Evolutionary conservation across 2,329 filamentous ascomycete genomes (phyloP).

Genomic region (Arthrobotrys conoides): DNA sequence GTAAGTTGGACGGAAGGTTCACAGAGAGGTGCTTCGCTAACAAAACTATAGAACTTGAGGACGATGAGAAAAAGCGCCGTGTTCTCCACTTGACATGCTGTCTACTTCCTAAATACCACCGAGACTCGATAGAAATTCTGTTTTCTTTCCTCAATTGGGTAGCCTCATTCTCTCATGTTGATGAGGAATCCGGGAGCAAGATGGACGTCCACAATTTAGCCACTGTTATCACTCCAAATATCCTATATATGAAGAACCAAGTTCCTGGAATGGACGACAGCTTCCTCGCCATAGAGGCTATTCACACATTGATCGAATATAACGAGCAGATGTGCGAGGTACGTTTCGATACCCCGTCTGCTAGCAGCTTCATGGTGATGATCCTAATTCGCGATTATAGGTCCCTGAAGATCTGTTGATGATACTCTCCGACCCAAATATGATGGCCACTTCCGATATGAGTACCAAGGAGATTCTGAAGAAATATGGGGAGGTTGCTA

Average conservation of each 20-base stretch:
- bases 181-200: constrained; percentile 96
- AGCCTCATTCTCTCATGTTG: constrained; percentile 95
- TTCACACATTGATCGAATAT: constrained; percentile 89
- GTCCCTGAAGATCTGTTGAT: constrained; percentile 92
- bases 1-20: constrained; percentile 67
- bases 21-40: constrained; percentile 33
- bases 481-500: constrained; percentile 86
- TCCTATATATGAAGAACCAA: constrained; percentile 79
- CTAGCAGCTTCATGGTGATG: not conserved
- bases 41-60: constrained; percentile 75
- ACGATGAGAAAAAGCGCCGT: constrained; percentile 84
- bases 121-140: constrained; percentile 93
- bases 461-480: constrained; percentile 98
- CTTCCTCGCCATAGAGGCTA: constrained; percentile 92
- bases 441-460: constrained; percentile 87
- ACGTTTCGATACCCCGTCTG: constrained; percentile 68
- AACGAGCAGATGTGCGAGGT: constrained; percentile 99
- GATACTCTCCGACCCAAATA: constrained; percentile 83
- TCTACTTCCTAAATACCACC: constrained; percentile 89
- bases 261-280: constrained; percentile 83
- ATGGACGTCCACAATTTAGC: constrained; percentile 99
- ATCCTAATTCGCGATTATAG: constrained; percentile 69
- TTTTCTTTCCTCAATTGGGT: constrained; percentile 98
- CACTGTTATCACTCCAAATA: constrained; percentile 96
- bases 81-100: constrained; percentile 93